Conservation (phyloP, 1,139 yeast species). For the Geotrichum aggregatum region DNA sequence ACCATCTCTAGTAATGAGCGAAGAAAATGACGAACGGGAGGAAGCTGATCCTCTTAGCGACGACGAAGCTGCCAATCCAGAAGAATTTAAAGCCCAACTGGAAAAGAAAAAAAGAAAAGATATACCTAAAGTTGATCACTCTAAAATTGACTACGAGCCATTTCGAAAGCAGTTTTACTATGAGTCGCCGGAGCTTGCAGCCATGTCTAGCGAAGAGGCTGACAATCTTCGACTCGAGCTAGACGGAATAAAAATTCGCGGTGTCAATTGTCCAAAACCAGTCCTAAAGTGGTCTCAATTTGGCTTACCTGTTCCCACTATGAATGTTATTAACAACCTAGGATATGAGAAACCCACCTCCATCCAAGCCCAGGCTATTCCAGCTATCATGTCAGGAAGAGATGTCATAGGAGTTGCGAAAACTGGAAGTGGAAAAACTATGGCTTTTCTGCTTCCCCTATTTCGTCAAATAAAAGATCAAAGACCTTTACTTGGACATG, state of each 20-base stretch:
- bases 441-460: conserved; percentile 80
- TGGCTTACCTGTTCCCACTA: conserved; percentile 62
- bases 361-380: conserved; percentile 87
- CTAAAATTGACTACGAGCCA: conserved; percentile 47
- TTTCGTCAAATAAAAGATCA: conserved; percentile 78
- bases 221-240: conserved; percentile 50
- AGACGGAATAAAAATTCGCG: conserved; percentile 63
- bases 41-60: conserved; percentile 33
- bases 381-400: conserved; percentile 82
- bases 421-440: conserved; percentile 94
- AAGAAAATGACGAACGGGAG: conserved; percentile 30
- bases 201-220: conserved; percentile 51
- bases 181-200: conserved; percentile 55
- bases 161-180: conserved; percentile 62
- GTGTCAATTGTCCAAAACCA: conserved; percentile 60
- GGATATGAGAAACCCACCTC: conserved; percentile 69
- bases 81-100: conserved; percentile 34
- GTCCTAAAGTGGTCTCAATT: conserved; percentile 74
- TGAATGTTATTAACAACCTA: conserved; percentile 51
- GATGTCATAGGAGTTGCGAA: conserved; percentile 93
- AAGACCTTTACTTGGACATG: conserved; percentile 49
- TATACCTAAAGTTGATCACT: conserved; percentile 46
- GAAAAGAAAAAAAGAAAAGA: conserved; percentile 44
- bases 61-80: conserved; percentile 36
- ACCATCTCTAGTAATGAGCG: conserved; percentile 27